Conservation (phyloP, 1,139 yeast species). For the Debaryomyces psychrophilus region DNA sequence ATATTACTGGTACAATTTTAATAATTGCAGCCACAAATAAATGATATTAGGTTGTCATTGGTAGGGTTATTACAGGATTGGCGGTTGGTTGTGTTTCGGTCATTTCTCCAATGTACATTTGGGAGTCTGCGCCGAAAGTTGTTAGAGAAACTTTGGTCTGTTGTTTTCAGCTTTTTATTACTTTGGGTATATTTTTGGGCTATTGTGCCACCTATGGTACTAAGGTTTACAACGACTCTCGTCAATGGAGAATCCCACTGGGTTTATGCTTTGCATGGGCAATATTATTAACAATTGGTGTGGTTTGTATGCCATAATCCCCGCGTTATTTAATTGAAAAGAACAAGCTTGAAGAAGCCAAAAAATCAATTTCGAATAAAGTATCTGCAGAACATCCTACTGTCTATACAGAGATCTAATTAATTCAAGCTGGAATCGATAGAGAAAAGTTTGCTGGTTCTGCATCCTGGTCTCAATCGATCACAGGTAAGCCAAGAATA, state of each 20-base stretch:
- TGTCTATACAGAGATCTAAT: constrained; percentile 59
- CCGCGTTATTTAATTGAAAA: constrained; percentile 54
- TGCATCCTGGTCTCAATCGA: constrained; percentile 68
- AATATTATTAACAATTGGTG: constrained; percentile 53
- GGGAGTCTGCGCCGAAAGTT: constrained; percentile 70
- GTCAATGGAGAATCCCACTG: constrained; percentile 67
- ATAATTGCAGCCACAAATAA: constrained; percentile 39
- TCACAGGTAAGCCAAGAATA: constrained; percentile 66
- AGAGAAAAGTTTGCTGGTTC: constrained; percentile 64
- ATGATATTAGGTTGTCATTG: constrained; percentile 60
- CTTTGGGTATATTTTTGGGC: constrained; percentile 70
- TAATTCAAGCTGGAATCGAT: constrained; percentile 65
- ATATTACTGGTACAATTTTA: constrained; percentile 51
- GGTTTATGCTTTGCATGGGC: constrained; percentile 64
- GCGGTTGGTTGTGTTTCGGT: constrained; percentile 75
- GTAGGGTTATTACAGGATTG: constrained; percentile 69
- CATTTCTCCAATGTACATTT: constrained; percentile 65
- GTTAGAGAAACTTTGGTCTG: constrained; percentile 74
- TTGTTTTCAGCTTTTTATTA: constrained; percentile 69
- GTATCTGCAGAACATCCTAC: constrained; percentile 59
- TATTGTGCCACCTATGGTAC: constrained; percentile 71
- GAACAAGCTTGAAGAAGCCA: constrained; percentile 44
- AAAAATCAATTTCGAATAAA: constrained; percentile 61
- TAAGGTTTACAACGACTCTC: constrained; percentile 49
- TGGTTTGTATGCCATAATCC: constrained; percentile 67